A percentile compares a stretch with the other conserved stretches of the same genome.
Conservation (phyloP, 352 stramenopile species). For the Globisporangium splendens region DNA sequence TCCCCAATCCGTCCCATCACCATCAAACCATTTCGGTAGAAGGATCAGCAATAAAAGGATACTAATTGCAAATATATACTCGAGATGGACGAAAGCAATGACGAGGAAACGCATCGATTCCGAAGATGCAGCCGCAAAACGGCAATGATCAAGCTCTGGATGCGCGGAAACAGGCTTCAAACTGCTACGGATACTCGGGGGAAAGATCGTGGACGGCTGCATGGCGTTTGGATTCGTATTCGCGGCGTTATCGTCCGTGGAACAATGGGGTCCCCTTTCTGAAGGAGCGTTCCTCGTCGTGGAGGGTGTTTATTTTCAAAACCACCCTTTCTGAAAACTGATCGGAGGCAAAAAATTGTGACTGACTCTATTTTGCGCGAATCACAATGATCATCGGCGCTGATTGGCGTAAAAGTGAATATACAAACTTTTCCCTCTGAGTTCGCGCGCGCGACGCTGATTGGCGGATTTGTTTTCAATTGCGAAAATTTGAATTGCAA, state of each 20-base stretch:
- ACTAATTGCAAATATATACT: not conserved
- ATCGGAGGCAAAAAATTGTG: not conserved
- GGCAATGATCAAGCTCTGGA: not conserved
- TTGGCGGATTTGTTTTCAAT: slow-evolving; percentile 31
- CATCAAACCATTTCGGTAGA: not conserved
- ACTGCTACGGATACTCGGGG: too few relatives aligned
- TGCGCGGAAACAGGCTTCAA: too few relatives aligned
- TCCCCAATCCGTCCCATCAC: not conserved
- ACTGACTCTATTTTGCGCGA: slow-evolving; percentile 5
- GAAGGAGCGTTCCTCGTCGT: not conserved
- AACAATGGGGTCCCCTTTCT: not conserved
- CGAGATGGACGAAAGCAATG: not conserved
- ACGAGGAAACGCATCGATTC: not conserved
- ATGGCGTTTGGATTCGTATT: too few relatives aligned
- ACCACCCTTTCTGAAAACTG: not conserved
- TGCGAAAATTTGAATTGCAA: slow-evolving; percentile 13
- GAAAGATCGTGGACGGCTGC: too few relatives aligned
- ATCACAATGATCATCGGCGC: not conserved
- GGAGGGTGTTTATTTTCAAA: not conserved
- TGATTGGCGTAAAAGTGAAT: slow-evolving; percentile 5
- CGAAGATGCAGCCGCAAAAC: not conserved
- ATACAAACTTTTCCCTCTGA: slow-evolving; percentile 16
- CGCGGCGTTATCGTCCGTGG: not conserved
- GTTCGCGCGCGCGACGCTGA: slow-evolving; percentile 29
- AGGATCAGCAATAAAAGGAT: not conserved